These are phyloP conservation scores for Aurifilum marmelostoma DNA, from an alignment of 2,329 filamentous ascomycete species.

Conservation along the genomic window DNA sequence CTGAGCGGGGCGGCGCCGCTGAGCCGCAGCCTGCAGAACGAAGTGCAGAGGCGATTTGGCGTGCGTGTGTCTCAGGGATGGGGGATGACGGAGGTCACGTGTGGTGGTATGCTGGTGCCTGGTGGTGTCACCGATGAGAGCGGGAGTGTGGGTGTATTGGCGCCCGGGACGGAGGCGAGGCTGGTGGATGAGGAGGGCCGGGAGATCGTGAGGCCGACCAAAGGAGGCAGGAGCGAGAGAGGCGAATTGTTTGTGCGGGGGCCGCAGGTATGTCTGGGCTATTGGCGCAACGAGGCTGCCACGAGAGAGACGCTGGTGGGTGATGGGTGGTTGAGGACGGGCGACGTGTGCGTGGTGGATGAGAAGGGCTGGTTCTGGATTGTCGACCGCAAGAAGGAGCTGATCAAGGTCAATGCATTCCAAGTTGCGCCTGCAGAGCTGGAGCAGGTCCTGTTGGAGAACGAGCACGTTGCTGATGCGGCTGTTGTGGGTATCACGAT, in stretches of 20 bases:
- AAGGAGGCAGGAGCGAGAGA: conserved; percentile 41
- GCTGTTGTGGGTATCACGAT: conserved; percentile 33
- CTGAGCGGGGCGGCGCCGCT: conserved; percentile 59
- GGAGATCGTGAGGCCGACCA: conserved; percentile 43
- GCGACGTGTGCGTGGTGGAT: conserved; percentile 42
- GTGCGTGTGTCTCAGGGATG: conserved; percentile 55
- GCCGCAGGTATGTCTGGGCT: conserved; percentile 61
- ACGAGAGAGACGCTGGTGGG: conserved; percentile 53
- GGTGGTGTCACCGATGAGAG: conserved; percentile 43
- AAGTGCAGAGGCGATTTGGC: conserved; percentile 48
- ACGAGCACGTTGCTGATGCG: conserved; percentile 14
- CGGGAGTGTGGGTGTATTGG: conserved; percentile 55
- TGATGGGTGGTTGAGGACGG: conserved; percentile 63
- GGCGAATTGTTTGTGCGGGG: conserved; percentile 59
- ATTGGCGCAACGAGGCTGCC: conserved; percentile 60
- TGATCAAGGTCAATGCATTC: conserved; percentile 23
- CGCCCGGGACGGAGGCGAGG: conserved; percentile 57
- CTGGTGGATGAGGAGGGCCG: conserved; percentile 57
- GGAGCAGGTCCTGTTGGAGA: conserved; percentile 12
- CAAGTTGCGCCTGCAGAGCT: conserved; percentile 21
- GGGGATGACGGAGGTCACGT: conserved; percentile 63
- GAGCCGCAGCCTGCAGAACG: conserved; percentile 45
- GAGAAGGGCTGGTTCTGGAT: conserved; percentile 51
- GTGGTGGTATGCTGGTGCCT: conserved; percentile 47
- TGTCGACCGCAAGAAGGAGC: conserved; percentile 56